Base-by-base conservation (phyloP, 2,329 filamentous ascomycete species). In the Daldinia sp. region DNA sequence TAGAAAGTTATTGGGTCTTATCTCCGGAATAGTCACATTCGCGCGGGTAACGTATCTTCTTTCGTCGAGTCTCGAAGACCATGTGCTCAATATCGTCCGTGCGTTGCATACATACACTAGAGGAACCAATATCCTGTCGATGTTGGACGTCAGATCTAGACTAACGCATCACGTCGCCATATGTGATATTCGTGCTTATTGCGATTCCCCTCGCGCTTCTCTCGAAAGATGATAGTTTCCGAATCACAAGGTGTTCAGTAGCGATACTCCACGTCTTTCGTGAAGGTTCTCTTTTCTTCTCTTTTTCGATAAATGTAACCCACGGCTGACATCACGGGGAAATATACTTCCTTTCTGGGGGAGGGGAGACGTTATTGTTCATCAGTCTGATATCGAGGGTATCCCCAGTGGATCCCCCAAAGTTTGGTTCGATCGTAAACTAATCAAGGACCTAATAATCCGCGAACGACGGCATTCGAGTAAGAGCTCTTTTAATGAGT, bases 51-150 rank as follows among this genome's bases (percentile, higher is more conserved):
- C 43, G 49, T 59, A 30, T 59, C 53, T 23, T 47, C 27, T 52
- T 54, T 58, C 27, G 29, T 27, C 48, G 25, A 41, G 48, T 53
- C 52, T 49, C 27, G 32, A 29, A 15, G 34, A 37, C 27, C 45
- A 56, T 51, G 39, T 53, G 47, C 21, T 27, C 43, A 45, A 37
- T 37, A 34, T 15, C 8, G 63, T 62, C 58, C 43, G 45, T 56
- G 58, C 51, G 32, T 27, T 48, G 4, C 39, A 27, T 45, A 45
- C 37, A 34, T 19, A 21, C 45, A 35, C n/a, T 58, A 59, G 13
- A 32, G 41, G 54, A 29, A 45, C 35, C 32, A 27, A 30, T 61
- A 21, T 58, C 17, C 34, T 34, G 11, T 11, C 30, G 27, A 15
- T 10, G 37, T 6, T 32, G 27, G 50, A 17, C 45, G 27, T 47